Percentiles rank a stretch among this genome's conserved stretches.
Evolutionary conservation across 2,329 filamentous ascomycete genomes (phyloP).

Genomic region (Fusarium odoratissimum): DNA sequence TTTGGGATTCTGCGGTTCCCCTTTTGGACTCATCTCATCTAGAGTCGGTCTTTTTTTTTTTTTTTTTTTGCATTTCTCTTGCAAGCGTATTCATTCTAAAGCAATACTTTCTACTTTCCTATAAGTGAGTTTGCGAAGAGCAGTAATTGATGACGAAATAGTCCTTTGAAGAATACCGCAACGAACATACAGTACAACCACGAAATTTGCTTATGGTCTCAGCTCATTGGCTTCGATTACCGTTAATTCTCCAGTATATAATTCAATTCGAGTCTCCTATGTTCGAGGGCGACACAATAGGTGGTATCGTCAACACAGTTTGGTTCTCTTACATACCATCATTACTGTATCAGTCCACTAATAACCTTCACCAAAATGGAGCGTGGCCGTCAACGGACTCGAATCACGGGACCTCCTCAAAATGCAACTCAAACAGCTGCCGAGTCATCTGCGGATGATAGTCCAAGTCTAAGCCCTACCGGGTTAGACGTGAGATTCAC

Average conservation of each 20-base stretch:
- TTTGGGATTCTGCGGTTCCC: background rate
- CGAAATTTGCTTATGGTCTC: background rate
- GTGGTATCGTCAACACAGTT: background rate
- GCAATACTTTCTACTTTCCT: background rate
- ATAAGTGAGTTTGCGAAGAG: background rate
- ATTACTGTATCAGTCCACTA: background rate
- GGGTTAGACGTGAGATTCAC: constrained; percentile 30
- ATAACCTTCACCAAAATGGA: constrained; percentile 14
- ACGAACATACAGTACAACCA: background rate
- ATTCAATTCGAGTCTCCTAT: background rate
- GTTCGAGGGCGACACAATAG: background rate
- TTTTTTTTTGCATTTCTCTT: background rate
- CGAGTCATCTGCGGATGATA: constrained; percentile 9
- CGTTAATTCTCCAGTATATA: background rate
- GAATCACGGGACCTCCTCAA: constrained; percentile 5
- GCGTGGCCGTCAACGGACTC: constrained; percentile 6
- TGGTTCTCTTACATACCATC: background rate
- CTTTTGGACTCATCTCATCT: background rate
- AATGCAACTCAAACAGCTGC: constrained; percentile 15
- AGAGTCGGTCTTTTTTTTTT: background rate
- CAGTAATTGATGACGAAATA: background rate
- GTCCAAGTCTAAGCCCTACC: constrained; percentile 39
- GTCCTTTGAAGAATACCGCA: constrained; percentile 1
- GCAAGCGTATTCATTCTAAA: background rate
- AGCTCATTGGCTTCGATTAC: background rate